Percentiles rank a stretch among this genome's conserved stretches.
These are phyloP conservation scores for Talaromyces pinophilus DNA, from an alignment of 2,329 filamentous ascomycete species.

Conservation along the genomic window DNA sequence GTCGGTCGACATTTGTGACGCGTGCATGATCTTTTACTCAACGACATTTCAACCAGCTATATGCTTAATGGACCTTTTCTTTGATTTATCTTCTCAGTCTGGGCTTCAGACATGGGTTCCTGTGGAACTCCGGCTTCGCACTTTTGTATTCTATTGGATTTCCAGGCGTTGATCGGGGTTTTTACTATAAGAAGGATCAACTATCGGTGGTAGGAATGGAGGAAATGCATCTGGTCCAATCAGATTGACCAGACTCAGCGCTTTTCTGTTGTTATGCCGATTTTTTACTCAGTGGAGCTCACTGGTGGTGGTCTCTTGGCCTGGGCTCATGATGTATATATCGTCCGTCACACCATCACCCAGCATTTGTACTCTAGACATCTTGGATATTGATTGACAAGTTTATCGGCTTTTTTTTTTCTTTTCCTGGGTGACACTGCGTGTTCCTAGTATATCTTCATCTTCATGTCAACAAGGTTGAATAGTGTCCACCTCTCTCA, in stretches of 20 bases:
- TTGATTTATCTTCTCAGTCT: not conserved
- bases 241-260: not conserved
- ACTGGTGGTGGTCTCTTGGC: not conserved
- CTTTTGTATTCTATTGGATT: slow-evolving; percentile 10
- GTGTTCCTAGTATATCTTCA: not conserved
- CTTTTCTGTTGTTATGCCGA: not conserved
- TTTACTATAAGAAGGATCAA: not conserved
- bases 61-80: slow-evolving; percentile 17
- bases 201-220: not conserved
- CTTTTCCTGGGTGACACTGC: not conserved
- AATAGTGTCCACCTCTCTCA: not conserved
- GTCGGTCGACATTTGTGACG: slow-evolving; percentile 8
- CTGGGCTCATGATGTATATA: slow-evolving; percentile 22
- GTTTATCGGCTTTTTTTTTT: not conserved
- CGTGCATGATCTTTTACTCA: slow-evolving; percentile 21
- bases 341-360: slow-evolving; percentile 13
- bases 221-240: slow-evolving; percentile 5
- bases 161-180: not conserved
- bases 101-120: not conserved
- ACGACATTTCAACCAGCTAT: slow-evolving; percentile 17
- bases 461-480: not conserved
- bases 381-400: slow-evolving; percentile 2
- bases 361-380: slow-evolving; percentile 21
- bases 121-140: slow-evolving; percentile 1
- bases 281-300: not conserved